Base-by-base conservation (phyloP, 2,329 filamentous ascomycete species). In the Alternaria brassicae region DNA sequence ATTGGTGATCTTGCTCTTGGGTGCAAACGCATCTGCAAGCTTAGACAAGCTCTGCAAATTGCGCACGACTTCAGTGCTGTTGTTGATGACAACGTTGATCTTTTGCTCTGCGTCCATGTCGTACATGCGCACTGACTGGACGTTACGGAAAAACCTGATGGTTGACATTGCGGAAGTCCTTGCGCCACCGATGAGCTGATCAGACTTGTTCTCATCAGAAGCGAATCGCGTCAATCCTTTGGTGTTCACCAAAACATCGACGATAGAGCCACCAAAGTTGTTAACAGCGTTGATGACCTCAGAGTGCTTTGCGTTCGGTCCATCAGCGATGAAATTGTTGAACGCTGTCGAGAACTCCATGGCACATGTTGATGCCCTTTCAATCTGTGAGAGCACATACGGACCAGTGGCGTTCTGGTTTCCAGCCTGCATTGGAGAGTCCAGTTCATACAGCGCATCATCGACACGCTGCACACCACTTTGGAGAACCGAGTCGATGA, bases 261-360 rank as follows among this genome's bases (percentile, higher is more conserved):
- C 91, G 63, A 97, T 88, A 3, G 95, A 91, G 19, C 93, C 92
- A 1, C 95, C 86, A 78, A 98, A 97, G 52, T 93, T 87, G 72
- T 92, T 95, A 70, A 97, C 91, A 0, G 92, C 92, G 75, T 93
- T 93, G 78, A 98, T 98, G 61, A 99, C 90, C 60, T 97, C 93
- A 2, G 91, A 87, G 72, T 97, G 92, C 9, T 89, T 89, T 75
- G 91, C 92, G 77, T 93, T 96, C 5, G 94, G 93, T 0, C 95
- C 95, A 74, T 99, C 95, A 7, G 94, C 95, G 71, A 99, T 96
- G 78, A 96, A 98, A 79, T 96, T 96, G 82, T 97, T 99, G 84
- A 98, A 99, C 0, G 95, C 90, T 0, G 94, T 98, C 1, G 94
- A 95, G 79, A 99, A 99, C 76, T 99, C 95, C 79, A 96, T 98